phyloP scores from a whole-genome alignment of 257 asterid species.

The Solanum dulcamara region DNA sequence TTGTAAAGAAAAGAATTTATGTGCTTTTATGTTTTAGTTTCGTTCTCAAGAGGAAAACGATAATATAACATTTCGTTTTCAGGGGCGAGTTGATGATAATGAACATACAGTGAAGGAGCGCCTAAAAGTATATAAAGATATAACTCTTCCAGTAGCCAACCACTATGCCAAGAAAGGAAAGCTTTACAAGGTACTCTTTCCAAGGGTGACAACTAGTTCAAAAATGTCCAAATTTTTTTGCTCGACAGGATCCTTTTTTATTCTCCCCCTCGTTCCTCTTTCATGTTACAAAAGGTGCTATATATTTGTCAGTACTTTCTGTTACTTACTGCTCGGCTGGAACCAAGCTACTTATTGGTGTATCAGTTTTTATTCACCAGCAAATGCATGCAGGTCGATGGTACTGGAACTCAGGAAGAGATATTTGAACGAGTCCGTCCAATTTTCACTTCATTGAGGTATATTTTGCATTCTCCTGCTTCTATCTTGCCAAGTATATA shows the following conservation, averaged over 20 bases:
- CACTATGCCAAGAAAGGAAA: slow-evolving; percentile 74
- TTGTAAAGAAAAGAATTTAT: neutral
- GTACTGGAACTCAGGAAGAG: slow-evolving; percentile 79
- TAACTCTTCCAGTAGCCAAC: slow-evolving; percentile 77
- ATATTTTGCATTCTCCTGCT: neutral
- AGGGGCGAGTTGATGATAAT: slow-evolving; percentile 97
- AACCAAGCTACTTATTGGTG: neutral
- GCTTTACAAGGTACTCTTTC: slow-evolving; percentile 64
- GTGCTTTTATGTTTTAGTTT: neutral
- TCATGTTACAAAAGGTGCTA: neutral
- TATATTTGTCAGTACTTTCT: neutral
- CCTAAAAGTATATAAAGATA: slow-evolving; percentile 50
- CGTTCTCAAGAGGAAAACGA: slow-evolving; percentile 1
- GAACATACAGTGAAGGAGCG: slow-evolving; percentile 77
- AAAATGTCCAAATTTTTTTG: neutral
- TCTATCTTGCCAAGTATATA: neutral
- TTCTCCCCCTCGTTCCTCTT: neutral
- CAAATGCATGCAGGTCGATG: slow-evolving; percentile 55
- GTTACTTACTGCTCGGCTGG: neutral
- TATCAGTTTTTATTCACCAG: neutral
- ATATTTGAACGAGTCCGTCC: slow-evolving; percentile 67
- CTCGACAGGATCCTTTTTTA: neutral
- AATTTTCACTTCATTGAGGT: slow-evolving; percentile 55
- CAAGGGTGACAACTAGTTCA: neutral
- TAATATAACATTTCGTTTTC: slow-evolving; percentile 1